Evolutionary conservation across 306 rosid genomes (phyloP), one percentile per base, ranked within the genome.

Genomic region (Citrullus mucosospermus): DNA sequence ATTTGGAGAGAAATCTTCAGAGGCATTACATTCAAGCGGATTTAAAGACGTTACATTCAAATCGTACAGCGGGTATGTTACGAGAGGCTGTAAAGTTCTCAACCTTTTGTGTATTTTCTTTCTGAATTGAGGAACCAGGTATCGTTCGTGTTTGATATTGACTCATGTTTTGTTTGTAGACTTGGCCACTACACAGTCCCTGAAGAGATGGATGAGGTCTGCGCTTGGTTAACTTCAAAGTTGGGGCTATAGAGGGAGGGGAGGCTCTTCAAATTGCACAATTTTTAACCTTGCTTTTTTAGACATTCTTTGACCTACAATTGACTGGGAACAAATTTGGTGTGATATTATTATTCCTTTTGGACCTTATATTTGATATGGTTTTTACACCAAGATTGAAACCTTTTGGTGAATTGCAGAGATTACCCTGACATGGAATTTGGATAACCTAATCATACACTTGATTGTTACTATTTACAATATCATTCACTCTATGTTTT

Each of bases 151-250:
- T 46, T 70, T 30, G 17, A 41, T 73, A 73, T 55, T 10, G 17
- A 17, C 2, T 54, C 57, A 3, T 28, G 54, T 36, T 78, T 17
- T 12, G 51, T 78, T 20, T 86, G 85, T 83, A 95, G 99, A 78
- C 98, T 96, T 78, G 99, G 98, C 58, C 99, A 96, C 87, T 87
- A 87, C 79, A 96, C 99, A 30, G 81, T 88, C 59, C 99, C 99
- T 1, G 91, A 90, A 88, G 99, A 96, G 89, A 92, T 90, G 91
- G 97, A 96, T 16, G 93, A 91, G 81, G 91, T 92, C 20, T 91
- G 99, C 79, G 82, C 86, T 30, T 95, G 97, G 97, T 83, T 95
- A 79, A 58, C 68, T 12, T 89, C 97, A 69, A 92, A 90, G 80
- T 56, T 96, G 89, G 93, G 90, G 76, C 93, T 92, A 18, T 44